Evolutionary conservation across 192 early-diverging fungal species (phyloP), one percentile per base, ranked within the genome.

Genomic region (Fimicolochytrium jonesii): DNA sequence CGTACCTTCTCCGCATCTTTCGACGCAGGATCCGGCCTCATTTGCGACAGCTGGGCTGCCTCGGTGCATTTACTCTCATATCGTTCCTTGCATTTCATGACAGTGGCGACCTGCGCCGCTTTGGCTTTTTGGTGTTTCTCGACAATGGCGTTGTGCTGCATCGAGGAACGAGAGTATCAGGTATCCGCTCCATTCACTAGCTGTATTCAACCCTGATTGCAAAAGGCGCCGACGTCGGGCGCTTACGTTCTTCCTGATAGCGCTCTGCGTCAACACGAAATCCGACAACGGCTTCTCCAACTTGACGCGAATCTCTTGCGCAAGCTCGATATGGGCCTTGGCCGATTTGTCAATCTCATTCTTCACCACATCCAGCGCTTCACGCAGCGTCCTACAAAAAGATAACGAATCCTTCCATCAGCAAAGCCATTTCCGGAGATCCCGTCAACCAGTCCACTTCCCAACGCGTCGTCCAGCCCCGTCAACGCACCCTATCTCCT

Each of bases 21-120:
- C 15, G 59, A 54, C 6, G 44, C 26, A 4, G 72, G 36, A 28
- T 60, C 57, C 0, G 58, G 52, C 51, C 67, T 53, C 29, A 49
- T 37, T 33, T 34, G 60, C 17, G 43, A 31, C 51, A 74, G 22
- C 15, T 70, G 64, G 3, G 32, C 56, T 6, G 57, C 66, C 56
- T 79, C 79, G 18, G 52, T 56, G 56, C 73, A 74, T 49, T 77
- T 81, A 4, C 29, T 43, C 29, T 78, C 74, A 50, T 83, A 84
- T 31, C 67, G 59, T 33, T 80, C 72, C 42, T 72, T 72, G 49
- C 35, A 31, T 56, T 81, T 82, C 41, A 61, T 17, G 3, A 77
- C 82, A 15, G 42, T 41, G 11, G 57, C 42, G 25, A 61, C 53
- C 56, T 77, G 73, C 9, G 61, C 43, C 6, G 64, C 60, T 46